Percentiles rank a stretch among this genome's conserved stretches.
phyloP scores from a whole-genome alignment of 192 early-diverging fungal species.

The Linnemannia zychae region DNA sequence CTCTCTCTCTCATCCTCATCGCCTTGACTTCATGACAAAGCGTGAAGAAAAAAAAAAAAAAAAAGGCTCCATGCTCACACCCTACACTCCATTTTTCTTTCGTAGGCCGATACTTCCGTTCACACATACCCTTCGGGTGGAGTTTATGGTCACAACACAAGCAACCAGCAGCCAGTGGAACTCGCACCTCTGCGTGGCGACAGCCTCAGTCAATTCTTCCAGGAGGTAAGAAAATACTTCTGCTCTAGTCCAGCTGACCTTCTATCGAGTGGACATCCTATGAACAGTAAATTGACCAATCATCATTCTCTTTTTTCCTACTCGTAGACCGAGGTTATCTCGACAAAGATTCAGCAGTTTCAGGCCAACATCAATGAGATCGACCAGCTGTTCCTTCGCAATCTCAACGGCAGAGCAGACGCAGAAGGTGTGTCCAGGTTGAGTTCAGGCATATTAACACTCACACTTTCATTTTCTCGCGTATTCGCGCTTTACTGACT shows the following conservation, averaged over 20 bases:
- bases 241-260: not conserved
- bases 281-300: not conserved
- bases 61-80: not conserved
- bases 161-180: constrained; percentile 33
- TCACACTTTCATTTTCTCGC: too few species aligned
- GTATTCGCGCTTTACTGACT: not conserved
- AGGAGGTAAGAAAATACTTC: constrained; percentile 28
- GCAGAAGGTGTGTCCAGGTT: constrained; percentile 3
- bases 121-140: constrained; percentile 11
- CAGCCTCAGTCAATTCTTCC: constrained; percentile 43
- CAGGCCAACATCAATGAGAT: constrained; percentile 43
- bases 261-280: not conserved
- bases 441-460: not conserved
- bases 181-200: constrained; percentile 44
- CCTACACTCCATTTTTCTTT: not conserved
- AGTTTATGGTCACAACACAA: constrained; percentile 2
- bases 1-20: not conserved
- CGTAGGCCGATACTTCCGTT: constrained; percentile 8
- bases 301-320: not conserved
- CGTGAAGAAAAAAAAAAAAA: not conserved
- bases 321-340: constrained; percentile 53
- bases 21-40: not conserved
- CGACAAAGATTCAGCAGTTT: constrained; percentile 51
- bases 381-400: constrained; percentile 45
- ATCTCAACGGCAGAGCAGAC: constrained; percentile 18